Evolutionary conservation across 164 flowering plant genomes (phyloP), one percentile per base, ranked within the genome.

Genomic region (Magnolia kwangsiensis): DNA sequence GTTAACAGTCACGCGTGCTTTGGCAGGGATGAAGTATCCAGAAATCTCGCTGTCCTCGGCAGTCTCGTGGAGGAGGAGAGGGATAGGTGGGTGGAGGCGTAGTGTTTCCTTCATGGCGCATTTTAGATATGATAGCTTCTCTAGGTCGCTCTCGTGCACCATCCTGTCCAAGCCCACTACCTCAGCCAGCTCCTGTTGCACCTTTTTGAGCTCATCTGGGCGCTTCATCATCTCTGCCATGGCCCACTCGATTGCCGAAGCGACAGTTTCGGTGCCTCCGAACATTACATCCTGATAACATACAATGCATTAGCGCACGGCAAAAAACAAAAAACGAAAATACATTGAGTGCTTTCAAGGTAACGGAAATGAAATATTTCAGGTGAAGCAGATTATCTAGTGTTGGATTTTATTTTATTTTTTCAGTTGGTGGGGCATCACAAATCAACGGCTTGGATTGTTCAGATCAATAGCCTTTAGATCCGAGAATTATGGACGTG

Each of bases 201-300:
- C 92, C 74, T 70, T 82, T 74, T 82, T 87, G 7, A 93, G 71
- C 18, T 90, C 90, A 7, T 87, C 84, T 4, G 98, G 96, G 69
- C 78, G 80, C 20, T 72, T 84, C 89, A 93, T 82, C 50, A 91
- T 77, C 86, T 93, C 98, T 50, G 98, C 72, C 90, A 93, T 85
- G 67, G 89, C 91, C 98, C 98, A 93, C 70, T 91, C 98, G 21
- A 93, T 89, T 1, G 92, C 94, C 2, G 98, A 93, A 3, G 98
- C 98, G 58, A 93, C 95, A n/a, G 98, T 91, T 68, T 93, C 96
- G 0, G 95, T 91, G 5, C 98, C 98, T 19, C 96, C 98, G 75
- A 93, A 93, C 98, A 93, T 93, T 9, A 93, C 95, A 58, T 93
- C 97, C 97, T 93, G 80, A 45, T 16, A 21, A 7, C 49, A 31